Base-by-base conservation (phyloP, 1,139 yeast genomes). In the Taphrina communis region DNA sequence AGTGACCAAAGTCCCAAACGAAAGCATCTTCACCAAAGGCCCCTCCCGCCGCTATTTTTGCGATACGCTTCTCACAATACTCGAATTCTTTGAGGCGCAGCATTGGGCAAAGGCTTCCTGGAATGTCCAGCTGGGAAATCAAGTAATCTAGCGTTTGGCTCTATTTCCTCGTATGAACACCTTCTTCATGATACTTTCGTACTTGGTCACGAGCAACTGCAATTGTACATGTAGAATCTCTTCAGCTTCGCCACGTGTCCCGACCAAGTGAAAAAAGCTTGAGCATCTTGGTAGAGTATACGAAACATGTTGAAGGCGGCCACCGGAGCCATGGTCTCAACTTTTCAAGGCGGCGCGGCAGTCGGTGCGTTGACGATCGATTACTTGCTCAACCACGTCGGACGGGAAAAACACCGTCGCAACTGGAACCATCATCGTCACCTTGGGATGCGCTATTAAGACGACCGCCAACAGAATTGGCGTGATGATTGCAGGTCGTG, bases 281-380 rank as follows among this genome's bases (percentile, higher is more conserved):
- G 52, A 71, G 70, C n/a, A n/a, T n/a, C n/a, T n/a, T n/a, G n/a
- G n/a, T 25, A 71, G 66, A 12, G 72, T 69, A 61, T 71, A 70
- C 39, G 73, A 38, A 65, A 55, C 12, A 81, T 74, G 59, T 79
- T 81, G 12, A 83, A 81, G 42, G n/a, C n/a, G n/a, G n/a, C n/a
- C n/a, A 25, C 31, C 31, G 31, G 31, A 1, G 31, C 31, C 31
- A 25, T 25, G 31, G 31, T 25, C 2, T 25, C 31, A 1, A 1
- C 1, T 1, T 25, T 25, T 25, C 31, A 25, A 1, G 31, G 31
- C 31, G 31, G 31, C 1, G 31, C 31, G 1, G 31, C 31, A 1
- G 31, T 25, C 4, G 31, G 31, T 25, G 31, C 31, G 1, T 25
- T 25, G 31, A 25, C 31, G 31, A 25, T 25, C 31, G 31, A 1